phyloP scores from a whole-genome alignment of 2,329 filamentous ascomycete species.

The Colletotrichum tamarilloi region DNA sequence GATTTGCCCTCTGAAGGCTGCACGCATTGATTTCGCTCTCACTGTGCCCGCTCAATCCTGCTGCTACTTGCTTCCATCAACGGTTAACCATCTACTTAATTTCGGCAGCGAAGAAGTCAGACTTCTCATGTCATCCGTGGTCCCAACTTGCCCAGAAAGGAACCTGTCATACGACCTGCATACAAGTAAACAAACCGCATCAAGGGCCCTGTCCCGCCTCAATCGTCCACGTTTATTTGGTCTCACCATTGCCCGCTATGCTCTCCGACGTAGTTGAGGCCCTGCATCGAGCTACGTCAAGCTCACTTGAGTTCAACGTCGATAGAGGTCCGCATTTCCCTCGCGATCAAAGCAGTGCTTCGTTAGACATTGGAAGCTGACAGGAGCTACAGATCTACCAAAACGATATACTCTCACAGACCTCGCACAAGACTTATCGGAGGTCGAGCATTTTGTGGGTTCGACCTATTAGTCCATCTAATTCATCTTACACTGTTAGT shows the following conservation, averaged over 20 bases:
- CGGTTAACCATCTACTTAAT: neutral
- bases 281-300: neutral
- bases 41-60: no score
- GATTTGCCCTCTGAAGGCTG: no score
- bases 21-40: no score
- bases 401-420: slow-evolving; percentile 2
- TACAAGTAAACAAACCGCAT: neutral
- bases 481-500: neutral
- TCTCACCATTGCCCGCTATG: neutral
- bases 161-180: neutral
- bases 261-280: neutral
- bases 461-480: no score
- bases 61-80: neutral
- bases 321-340: neutral
- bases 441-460: slow-evolving; percentile 5
- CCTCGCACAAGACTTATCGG: neutral
- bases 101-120: neutral
- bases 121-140: neutral
- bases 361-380: neutral
- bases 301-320: neutral
- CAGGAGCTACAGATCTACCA: neutral
- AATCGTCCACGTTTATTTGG: neutral
- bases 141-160: neutral
- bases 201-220: no score
- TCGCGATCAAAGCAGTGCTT: neutral